Percentiles rank a stretch among this genome's conserved stretches.
phyloP scores from a whole-genome alignment of 1,284 basidiomycete genomes.

The Rhodotorula sp. region DNA sequence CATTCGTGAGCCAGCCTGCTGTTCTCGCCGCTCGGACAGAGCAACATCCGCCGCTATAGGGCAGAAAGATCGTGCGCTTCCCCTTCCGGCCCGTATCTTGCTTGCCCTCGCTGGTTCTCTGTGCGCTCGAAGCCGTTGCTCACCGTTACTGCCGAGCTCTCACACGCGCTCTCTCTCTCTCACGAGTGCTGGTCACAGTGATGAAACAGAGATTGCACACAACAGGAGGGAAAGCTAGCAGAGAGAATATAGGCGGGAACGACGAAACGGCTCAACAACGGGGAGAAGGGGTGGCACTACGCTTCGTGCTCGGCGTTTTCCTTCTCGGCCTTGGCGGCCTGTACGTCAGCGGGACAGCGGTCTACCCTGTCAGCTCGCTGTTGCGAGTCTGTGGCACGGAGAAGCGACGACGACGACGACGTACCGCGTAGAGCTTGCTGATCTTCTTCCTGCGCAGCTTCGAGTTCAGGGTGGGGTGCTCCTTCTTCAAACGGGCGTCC shows the following conservation, averaged over 20 bases:
- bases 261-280: neutral
- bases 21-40: no score
- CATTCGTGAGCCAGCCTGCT: no score
- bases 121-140: neutral
- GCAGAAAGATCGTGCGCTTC: no score
- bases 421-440: neutral
- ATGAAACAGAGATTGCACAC: neutral
- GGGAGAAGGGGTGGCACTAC: neutral
- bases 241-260: neutral
- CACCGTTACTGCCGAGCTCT: neutral
- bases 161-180: neutral
- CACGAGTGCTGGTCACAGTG: neutral
- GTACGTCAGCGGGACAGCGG: no score
- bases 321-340: constrained; percentile 2
- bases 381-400: neutral
- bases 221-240: neutral
- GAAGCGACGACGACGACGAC: neutral
- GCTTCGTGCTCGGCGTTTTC: neutral
- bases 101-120: neutral
- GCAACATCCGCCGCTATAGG: no score
- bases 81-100: neutral
- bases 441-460: no score
- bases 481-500: neutral
- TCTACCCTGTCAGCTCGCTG: neutral
- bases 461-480: neutral